These are phyloP conservation scores for Bidens hawaiensis DNA, from an alignment of 140 eudicot genomes.

Conservation along the genomic window DNA sequence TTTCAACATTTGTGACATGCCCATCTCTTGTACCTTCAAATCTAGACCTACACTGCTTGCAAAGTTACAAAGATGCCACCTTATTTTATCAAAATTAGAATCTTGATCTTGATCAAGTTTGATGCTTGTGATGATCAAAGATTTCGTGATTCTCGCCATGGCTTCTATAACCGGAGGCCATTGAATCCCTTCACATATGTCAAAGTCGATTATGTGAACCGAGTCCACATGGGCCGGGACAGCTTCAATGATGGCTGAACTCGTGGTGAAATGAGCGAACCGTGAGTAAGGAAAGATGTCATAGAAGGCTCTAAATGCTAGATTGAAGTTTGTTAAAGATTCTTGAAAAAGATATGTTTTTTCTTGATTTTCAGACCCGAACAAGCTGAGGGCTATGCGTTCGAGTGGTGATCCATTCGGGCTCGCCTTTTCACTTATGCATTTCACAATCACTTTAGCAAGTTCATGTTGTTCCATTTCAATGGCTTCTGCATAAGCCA, in stretches of 20 bases:
- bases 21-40: constrained; percentile 40
- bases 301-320: constrained; percentile 48
- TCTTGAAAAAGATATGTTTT: constrained; percentile 43
- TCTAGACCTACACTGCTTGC: constrained; percentile 36
- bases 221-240: constrained; percentile 30
- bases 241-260: constrained; percentile 45
- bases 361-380: constrained; percentile 20
- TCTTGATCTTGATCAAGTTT: constrained; percentile 31
- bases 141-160: constrained; percentile 30
- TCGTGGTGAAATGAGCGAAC: constrained; percentile 50
- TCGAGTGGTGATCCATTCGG: constrained; percentile 43
- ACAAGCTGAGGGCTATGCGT: constrained; percentile 39
- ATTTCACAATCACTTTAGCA: constrained; percentile 35
- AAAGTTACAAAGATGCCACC: constrained; percentile 33
- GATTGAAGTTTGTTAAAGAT: constrained; percentile 36
- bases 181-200: constrained; percentile 54
- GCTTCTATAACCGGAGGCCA: constrained; percentile 52
- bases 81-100: constrained; percentile 44
- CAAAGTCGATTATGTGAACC: constrained; percentile 50
- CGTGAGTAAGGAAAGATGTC: constrained; percentile 46
- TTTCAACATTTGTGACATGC: constrained; percentile 4
- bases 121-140: constrained; percentile 34
- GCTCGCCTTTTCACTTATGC: constrained; percentile 28
- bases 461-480: constrained; percentile 35
- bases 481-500: constrained; percentile 56